Percentiles rank a stretch among this genome's conserved stretches.
phyloP scores from a whole-genome alignment of 1,284 basidiomycete species.

The Phaffia rhodozyma region DNA sequence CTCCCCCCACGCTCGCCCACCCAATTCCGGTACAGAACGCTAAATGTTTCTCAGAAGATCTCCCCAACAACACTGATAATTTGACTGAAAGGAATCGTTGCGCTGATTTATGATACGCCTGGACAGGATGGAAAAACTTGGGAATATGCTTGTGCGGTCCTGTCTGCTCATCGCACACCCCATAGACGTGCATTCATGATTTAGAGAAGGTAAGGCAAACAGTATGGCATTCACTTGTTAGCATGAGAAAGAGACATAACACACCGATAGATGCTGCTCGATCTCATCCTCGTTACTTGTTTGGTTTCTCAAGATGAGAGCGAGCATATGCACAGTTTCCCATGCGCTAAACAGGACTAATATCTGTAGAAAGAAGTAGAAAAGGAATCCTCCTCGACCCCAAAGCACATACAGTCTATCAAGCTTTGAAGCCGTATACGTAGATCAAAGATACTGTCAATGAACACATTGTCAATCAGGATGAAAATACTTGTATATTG shows the following conservation, averaged over 20 bases:
- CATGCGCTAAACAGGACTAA: conserved; percentile 27
- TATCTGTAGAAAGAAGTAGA: conserved; percentile 44
- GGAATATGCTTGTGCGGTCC: background rate
- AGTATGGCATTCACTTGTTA: background rate
- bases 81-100: conserved; percentile 46
- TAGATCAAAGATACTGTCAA: background rate
- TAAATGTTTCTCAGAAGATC: conserved; percentile 66
- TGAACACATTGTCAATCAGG: background rate
- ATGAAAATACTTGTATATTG: background rate
- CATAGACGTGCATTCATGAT: too few species aligned
- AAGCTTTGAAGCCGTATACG: conserved; percentile 37
- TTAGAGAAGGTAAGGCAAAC: background rate
- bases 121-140: conserved; percentile 2
- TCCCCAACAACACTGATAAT: conserved; percentile 64
- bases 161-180: background rate
- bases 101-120: background rate
- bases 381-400: conserved; percentile 50
- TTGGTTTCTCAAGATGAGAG: conserved; percentile 21
- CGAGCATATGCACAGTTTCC: conserved; percentile 20
- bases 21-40: conserved; percentile 81
- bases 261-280: background rate
- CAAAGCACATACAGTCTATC: conserved; percentile 57
- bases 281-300: conserved; percentile 4
- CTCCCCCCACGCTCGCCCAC: conserved; percentile 82
- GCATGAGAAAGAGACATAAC: background rate